These are phyloP conservation scores for Fusarium goolgardi DNA, from an alignment of 2,329 filamentous ascomycete species.

Conservation along the genomic window DNA sequence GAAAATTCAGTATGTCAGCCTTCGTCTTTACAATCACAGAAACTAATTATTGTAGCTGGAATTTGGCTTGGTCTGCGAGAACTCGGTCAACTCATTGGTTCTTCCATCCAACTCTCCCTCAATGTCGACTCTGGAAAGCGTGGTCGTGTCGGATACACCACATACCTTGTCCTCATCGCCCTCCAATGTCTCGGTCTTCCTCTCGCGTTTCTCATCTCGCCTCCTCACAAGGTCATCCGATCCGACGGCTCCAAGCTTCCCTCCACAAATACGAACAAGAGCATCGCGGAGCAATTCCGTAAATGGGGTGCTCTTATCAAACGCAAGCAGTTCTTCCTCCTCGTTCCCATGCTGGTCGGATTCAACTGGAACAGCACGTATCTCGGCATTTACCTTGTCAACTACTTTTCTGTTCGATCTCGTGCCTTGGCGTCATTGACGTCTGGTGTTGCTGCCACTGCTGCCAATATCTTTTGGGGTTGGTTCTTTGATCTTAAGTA, in stretches of 20 bases:
- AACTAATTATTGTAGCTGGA: constrained; percentile 51
- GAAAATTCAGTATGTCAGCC: constrained; percentile 51
- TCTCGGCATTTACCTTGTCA: constrained; percentile 63
- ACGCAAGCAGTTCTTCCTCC: constrained; percentile 59
- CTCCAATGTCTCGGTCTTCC: constrained; percentile 45
- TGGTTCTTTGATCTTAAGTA: constrained; percentile 60
- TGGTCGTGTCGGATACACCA: constrained; percentile 42
- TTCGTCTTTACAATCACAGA: rapidly evolving
- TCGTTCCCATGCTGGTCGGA: constrained; percentile 61
- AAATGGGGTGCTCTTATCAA: constrained; percentile 52
- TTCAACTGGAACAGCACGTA: constrained; percentile 65
- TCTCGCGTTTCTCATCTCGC: constrained; percentile 37
- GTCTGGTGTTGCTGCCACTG: constrained; percentile 58
- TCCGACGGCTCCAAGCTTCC: constrained; percentile 36
- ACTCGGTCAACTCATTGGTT: constrained; percentile 64
- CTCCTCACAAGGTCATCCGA: constrained; percentile 43
- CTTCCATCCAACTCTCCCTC: constrained; percentile 62
- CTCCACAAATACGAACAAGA: constrained; percentile 26
- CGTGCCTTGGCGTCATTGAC: constrained; percentile 59
- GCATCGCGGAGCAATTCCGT: constrained; percentile 28
- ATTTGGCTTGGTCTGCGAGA: constrained; percentile 66
- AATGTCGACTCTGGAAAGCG: constrained; percentile 57
- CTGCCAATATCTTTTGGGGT: constrained; percentile 61
- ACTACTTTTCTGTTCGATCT: constrained; percentile 63
- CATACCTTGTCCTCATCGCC: constrained; percentile 44